These are phyloP conservation scores for Rhododendron ovatum DNA, from an alignment of 148 eudicot genomes.

Conservation along the genomic window DNA sequence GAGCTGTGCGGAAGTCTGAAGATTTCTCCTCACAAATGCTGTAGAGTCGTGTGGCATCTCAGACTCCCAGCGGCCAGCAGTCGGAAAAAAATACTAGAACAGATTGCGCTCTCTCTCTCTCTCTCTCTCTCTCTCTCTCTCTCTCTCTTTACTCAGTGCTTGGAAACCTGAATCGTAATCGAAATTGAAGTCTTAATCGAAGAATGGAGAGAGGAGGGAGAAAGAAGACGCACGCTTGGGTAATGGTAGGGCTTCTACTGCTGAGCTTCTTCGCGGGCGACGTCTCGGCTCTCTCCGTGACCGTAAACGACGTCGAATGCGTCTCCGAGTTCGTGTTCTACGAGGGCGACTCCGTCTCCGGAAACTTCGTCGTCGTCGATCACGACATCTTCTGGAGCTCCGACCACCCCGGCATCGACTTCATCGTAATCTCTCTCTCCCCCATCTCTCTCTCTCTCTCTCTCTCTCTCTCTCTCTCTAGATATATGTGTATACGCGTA, in stretches of 20 bases:
- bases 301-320: slow-evolving; percentile 79
- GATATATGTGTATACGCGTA: neutral
- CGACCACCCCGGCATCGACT: slow-evolving; percentile 94
- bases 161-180: neutral
- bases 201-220: slow-evolving; percentile 28
- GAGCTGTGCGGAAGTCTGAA: too few species aligned
- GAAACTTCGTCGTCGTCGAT: slow-evolving; percentile 92
- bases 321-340: slow-evolving; percentile 87
- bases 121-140: too few species aligned
- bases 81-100: too few species aligned
- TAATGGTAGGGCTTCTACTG: slow-evolving; percentile 34
- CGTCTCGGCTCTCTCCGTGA: slow-evolving; percentile 56
- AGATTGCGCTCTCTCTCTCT: too few species aligned
- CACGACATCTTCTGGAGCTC: slow-evolving; percentile 93
- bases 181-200: neutral
- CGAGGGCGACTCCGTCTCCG: slow-evolving; percentile 81
- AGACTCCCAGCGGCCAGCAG: too few species aligned
- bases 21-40: too few species aligned
- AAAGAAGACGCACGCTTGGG: slow-evolving; percentile 19
- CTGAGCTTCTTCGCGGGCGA: slow-evolving; percentile 29
- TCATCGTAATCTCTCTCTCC: slow-evolving; percentile 43
- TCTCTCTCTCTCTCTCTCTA: neutral
- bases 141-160: neutral
- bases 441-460: neutral
- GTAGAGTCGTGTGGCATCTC: too few species aligned